Conservation (phyloP, 2,329 filamentous ascomycete species). For the Scleromitrula shiraiana region DNA sequence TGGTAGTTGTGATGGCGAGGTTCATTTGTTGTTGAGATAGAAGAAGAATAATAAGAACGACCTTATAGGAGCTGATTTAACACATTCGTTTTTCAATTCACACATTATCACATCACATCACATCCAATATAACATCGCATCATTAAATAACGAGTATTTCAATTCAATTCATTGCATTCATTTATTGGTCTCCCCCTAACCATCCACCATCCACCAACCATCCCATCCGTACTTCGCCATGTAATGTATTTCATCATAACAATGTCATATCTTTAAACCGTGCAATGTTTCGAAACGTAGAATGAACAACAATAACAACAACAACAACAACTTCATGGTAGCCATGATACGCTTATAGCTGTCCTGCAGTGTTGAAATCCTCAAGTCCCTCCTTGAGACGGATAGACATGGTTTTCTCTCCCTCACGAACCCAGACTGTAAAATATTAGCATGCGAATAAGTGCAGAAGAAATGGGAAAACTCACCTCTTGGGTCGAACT, state of each 20-base stretch:
- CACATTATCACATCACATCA: no score
- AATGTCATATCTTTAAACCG: conserved; percentile 3
- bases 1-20: no score
- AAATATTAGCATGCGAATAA: neutral
- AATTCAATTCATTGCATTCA: no score
- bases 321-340: neutral
- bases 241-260: neutral
- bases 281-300: conserved; percentile 5
- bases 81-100: no score
- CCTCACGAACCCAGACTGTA: conserved; percentile 82
- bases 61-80: no score
- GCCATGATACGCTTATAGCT: conserved; percentile 52
- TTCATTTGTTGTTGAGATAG: no score
- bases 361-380: conserved; percentile 82
- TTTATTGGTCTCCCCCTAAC: no score
- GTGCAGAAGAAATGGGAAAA: neutral
- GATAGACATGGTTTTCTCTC: conserved; percentile 90
- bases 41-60: no score
- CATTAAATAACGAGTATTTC: no score
- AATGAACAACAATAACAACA: neutral
- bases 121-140: no score
- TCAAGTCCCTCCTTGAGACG: conserved; percentile 74
- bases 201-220: neutral
- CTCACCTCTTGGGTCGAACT: conserved; percentile 46
- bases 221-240: neutral